Evolutionary conservation across 202 grass and related monocot genomes (phyloP), one percentile per base, ranked within the genome.

Genomic region (Alloteropsis angusta): DNA sequence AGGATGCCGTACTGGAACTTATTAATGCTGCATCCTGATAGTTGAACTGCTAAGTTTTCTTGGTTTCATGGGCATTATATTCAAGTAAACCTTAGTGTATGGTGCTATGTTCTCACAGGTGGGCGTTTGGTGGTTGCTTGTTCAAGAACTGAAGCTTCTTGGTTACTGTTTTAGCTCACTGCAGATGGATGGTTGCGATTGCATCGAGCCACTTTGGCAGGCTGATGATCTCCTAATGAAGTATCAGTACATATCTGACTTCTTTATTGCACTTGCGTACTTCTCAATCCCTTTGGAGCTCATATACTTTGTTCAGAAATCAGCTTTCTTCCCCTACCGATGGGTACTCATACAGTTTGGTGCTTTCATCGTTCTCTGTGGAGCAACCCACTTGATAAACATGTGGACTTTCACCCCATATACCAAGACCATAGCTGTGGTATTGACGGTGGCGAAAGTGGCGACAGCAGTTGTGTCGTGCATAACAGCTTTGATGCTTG

Each of bases 211-310:
- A 23, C 89, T 87, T 16, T 97, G 93, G 93, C 79, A 86, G 59
- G 83, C 83, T 0, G 93, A 97, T 85, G 93, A 97, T 74, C 90
- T 97, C 75, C 71, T 97, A 41, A 71, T 90, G 25, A 93, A 97
- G 77, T 97, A 97, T 79, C 93, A 97, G 78, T 97, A 97, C 64
- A 97, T 93, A 88, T 97, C 93, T 17, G 93, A 97, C 86, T 97
- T 97, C 60, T 90, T 97, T 13, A 93, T 90, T 50, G 93, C 90
- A 9, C 59, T 93, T 59, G 90, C 93, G 0, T 97, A 97, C 78
- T 97, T 97, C 83, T 97, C 93, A 1, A 97, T 97, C 64, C 93
- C 93, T 28, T 85, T 97, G 72, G 93, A 97, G 88, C 90, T 97
- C 71, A 90, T 97, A 71, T 97, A 97, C 84, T 97, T 97, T 57